Evolutionary conservation across 805 yeast species (phyloP).

Genomic region (Brettanomyces nanus): DNA sequence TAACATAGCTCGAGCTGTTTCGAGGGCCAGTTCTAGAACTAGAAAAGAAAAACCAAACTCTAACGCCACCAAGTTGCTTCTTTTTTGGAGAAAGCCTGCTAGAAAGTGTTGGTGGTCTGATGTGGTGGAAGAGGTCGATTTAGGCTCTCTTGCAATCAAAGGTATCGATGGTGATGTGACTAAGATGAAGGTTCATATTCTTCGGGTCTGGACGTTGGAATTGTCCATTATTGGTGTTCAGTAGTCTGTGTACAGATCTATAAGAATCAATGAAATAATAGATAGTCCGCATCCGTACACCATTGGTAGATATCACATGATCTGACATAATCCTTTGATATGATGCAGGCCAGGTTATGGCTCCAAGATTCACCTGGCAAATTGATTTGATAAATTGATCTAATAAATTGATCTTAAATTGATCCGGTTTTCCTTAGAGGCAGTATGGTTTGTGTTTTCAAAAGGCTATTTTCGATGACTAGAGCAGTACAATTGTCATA

Average conservation of each 20-base stretch:
- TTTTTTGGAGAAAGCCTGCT: slow-evolving; percentile 98
- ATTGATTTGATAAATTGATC: no score
- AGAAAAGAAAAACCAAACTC: slow-evolving; percentile 27
- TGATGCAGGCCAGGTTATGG: no score
- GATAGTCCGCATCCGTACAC: no score
- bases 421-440: no score
- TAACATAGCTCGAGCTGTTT: slow-evolving; percentile 51
- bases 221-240: slow-evolving; percentile 83
- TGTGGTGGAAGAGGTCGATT: slow-evolving; percentile 39
- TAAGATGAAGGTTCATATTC: slow-evolving; percentile 65
- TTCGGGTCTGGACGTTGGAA: slow-evolving; percentile 97
- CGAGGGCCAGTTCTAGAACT: slow-evolving; percentile 30
- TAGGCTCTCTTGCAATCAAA: slow-evolving; percentile 20
- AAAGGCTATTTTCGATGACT: slow-evolving; percentile 1
- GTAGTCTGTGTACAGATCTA: slow-evolving; percentile 20
- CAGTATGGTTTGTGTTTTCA: no score
- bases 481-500: slow-evolving; percentile 13
- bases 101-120: slow-evolving; percentile 98
- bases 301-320: no score
- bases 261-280: no score
- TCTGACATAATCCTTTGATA: no score
- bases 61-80: slow-evolving; percentile 51
- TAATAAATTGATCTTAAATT: no score
- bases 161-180: slow-evolving; percentile 22
- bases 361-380: no score